phyloP scores from a whole-genome alignment of 345 rosid genomes.

The Gossypium stocksii region DNA sequence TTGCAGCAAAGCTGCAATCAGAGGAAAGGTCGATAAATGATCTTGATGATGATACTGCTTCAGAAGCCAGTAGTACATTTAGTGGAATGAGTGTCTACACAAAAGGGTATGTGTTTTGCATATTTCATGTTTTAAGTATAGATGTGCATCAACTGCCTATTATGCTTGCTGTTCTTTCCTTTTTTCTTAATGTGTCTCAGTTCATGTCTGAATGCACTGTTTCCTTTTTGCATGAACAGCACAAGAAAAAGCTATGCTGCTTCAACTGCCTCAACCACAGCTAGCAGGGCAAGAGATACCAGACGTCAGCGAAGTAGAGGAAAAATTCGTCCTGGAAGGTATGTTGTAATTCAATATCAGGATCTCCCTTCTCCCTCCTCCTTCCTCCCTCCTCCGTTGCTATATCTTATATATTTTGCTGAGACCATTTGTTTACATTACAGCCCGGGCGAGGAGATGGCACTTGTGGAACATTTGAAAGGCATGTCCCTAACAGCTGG shows the following conservation, averaged over 20 bases:
- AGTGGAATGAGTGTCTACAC: constrained; percentile 98
- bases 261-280: constrained; percentile 54
- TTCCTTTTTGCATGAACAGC: constrained; percentile 36
- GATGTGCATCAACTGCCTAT: background rate
- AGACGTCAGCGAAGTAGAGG: constrained; percentile 75
- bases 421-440: constrained; percentile 22
- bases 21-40: constrained; percentile 63
- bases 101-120: constrained; percentile 48
- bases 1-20: constrained; percentile 80
- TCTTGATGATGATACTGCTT: constrained; percentile 84
- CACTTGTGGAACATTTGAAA: constrained; percentile 88
- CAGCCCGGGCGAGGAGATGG: constrained; percentile 94
- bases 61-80: constrained; percentile 84
- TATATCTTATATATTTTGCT: constrained; percentile 5
- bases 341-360: constrained; percentile 10
- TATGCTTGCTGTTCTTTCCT: background rate
- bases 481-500: constrained; percentile 69
- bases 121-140: background rate
- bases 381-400: background rate
- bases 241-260: constrained; percentile 70
- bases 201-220: background rate
- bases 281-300: constrained; percentile 63
- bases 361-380: background rate
- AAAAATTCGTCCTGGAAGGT: constrained; percentile 97
- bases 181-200: no score